phyloP scores from a whole-genome alignment of 768 basidiomycete species.

The Trametopsis cervina region DNA sequence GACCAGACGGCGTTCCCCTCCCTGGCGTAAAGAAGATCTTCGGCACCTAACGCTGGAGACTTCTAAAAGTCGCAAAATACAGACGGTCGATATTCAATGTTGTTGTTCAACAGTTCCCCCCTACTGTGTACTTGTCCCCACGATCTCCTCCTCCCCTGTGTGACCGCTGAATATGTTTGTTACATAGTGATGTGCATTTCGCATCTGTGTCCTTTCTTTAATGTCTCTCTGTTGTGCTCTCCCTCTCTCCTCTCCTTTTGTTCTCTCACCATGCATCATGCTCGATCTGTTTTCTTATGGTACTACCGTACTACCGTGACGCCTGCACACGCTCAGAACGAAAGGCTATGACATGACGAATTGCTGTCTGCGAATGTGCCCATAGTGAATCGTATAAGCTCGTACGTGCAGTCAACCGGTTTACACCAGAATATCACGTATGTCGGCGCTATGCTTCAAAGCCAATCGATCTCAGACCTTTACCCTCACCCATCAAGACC shows the following conservation, averaged over 20 bases:
- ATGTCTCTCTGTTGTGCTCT: slow-evolving; percentile 14
- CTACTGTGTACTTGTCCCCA: slow-evolving; percentile 9
- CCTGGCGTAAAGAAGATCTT: slow-evolving; percentile 39
- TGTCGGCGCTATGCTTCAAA: no score
- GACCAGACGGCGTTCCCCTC: slow-evolving; percentile 90
- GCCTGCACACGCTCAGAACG: slow-evolving; percentile 4
- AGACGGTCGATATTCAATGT: slow-evolving; percentile 1
- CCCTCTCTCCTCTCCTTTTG: slow-evolving; percentile 10
- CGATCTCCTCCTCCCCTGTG: background rate
- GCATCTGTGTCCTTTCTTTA: slow-evolving; percentile 14
- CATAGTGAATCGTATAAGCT: no score
- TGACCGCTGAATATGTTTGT: slow-evolving; percentile 8
- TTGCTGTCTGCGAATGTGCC: no score
- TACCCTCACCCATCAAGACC: no score
- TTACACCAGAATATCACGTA: no score
- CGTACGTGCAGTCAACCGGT: background rate
- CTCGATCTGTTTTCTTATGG: slow-evolving; percentile 13
- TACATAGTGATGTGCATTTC: slow-evolving; percentile 12
- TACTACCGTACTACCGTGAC: slow-evolving; percentile 6
- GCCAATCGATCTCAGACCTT: no score
- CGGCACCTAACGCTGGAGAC: slow-evolving; percentile 1
- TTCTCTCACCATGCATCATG: slow-evolving; percentile 9
- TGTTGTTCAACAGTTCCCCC: background rate
- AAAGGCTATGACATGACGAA: slow-evolving; percentile 8
- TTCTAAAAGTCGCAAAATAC: slow-evolving; percentile 4